phyloP scores from a whole-genome alignment of 352 stramenopile species.

The Phytophthora colocasiae region DNA sequence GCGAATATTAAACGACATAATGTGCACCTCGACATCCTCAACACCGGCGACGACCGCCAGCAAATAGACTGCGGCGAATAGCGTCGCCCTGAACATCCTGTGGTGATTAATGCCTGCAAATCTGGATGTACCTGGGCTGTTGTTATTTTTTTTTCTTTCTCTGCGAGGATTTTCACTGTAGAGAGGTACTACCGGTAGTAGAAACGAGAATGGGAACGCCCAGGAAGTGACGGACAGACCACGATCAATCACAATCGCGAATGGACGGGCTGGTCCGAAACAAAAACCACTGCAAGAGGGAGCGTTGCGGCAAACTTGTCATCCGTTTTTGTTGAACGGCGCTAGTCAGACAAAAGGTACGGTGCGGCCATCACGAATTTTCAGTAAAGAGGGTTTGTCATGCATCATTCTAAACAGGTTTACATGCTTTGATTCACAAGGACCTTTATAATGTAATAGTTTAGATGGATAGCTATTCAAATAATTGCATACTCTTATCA shows the following conservation, averaged over 20 bases:
- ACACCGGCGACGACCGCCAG: conserved; percentile 19
- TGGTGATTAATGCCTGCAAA: conserved; percentile 7
- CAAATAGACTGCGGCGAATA: conserved; percentile 33
- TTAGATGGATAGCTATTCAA: too few species aligned
- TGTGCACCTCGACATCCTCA: conserved; percentile 58
- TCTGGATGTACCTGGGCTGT: conserved; percentile 6
- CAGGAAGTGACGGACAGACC: conserved; percentile 27
- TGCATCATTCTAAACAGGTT: neutral
- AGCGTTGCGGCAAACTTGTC: conserved; percentile 29
- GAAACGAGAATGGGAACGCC: conserved; percentile 25
- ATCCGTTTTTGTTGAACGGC: conserved; percentile 27
- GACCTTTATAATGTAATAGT: too few species aligned
- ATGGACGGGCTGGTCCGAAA: conserved; percentile 27
- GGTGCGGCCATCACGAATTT: conserved; percentile 3
- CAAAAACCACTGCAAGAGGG: conserved; percentile 30
- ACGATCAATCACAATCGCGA: conserved; percentile 17
- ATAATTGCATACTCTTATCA: neutral
- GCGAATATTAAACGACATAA: conserved; percentile 86
- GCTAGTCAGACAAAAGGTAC: conserved; percentile 34
- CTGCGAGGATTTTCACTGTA: conserved; percentile 7
- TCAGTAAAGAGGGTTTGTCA: neutral
- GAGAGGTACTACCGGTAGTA: too few species aligned
- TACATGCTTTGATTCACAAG: neutral
- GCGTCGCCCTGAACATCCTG: conserved; percentile 28
- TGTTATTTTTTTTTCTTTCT: conserved; percentile 16